Base-by-base conservation (phyloP, 164 flowering plant species). In the Vitis rupestris region DNA sequence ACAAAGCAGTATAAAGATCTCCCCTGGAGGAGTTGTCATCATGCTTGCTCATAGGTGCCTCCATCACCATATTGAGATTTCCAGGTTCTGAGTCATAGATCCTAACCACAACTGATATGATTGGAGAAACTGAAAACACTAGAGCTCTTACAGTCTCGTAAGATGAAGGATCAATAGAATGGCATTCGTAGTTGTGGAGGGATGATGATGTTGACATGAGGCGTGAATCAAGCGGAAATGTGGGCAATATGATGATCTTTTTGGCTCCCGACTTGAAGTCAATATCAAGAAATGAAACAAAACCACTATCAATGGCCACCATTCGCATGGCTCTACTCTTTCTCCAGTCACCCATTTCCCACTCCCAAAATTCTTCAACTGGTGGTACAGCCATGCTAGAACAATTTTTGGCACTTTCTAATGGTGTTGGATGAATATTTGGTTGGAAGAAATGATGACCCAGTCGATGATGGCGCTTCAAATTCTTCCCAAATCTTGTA, bases 281-380 rank as follows among this genome's bases (percentile, higher is more conserved):
- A 61, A 88, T 66, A 75, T 94, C 98, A 61, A 83, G 66, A 80
- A 87, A 89, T 48, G 98, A 94, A 65, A 90, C 85, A 52, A 79
- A 86, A 70, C 97, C 97, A 55, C 77, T 66, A 77, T 94, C 98
- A 76, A 92, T 79, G 64, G 97, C 95, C 81, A 92, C 70, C 62
- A 94, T 73, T 27, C 97, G 81, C 97, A 94, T 88, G 13, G 77
- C 79, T 80, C 97, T 83, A 68, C 84, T 88, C 75, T 82, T 92
- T 74, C 94, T 92, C 98, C 97, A 92, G 66, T 94, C 97, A 62
- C 97, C 98, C 92, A 92, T 90, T 75, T 92, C 97, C 97, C 92
- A 92, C 72, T 94, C 98, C 98, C 97, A 94, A 75, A 94, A 94
- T 75, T 87, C 97, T 70, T 81, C 59, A 31, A 54, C 13, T 6